phyloP scores from a whole-genome alignment of 106 monocot species.

The Allium sativum region DNA sequence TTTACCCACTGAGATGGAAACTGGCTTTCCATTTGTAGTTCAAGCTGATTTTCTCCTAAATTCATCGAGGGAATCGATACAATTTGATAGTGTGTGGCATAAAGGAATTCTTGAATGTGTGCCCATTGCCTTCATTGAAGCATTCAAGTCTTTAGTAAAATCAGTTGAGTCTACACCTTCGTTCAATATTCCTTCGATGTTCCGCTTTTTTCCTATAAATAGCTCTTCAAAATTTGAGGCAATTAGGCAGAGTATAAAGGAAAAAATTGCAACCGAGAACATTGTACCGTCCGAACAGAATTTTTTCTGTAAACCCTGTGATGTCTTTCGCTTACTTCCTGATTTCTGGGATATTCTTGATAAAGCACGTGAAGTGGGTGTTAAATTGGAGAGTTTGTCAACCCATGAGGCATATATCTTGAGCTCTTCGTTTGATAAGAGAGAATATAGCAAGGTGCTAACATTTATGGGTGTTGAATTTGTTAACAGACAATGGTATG shows the following conservation, averaged over 20 bases:
- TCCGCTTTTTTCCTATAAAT: conserved; percentile 26
- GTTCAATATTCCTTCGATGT: conserved; percentile 17
- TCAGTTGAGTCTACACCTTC: conserved; percentile 10
- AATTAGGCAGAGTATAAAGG: conserved; percentile 14
- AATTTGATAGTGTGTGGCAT: conserved; percentile 39
- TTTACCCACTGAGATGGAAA: conserved; percentile 48
- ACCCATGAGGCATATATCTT: conserved; percentile 23
- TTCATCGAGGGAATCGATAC: conserved; percentile 41
- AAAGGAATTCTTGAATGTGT: conserved; percentile 39
- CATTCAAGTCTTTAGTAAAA: conserved; percentile 25
- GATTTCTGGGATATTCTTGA: conserved; percentile 23
- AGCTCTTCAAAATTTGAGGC: conserved; percentile 17
- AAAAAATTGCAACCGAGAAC: conserved; percentile 12
- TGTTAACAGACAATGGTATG: conserved; percentile 22
- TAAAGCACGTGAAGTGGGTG: conserved; percentile 6
- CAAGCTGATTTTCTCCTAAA: conserved; percentile 52
- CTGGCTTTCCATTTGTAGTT: conserved; percentile 39
- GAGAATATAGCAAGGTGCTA: conserved; percentile 16
- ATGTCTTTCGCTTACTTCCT: conserved; percentile 11
- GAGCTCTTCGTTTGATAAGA: conserved; percentile 16
- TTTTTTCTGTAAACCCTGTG: conserved; percentile 23
- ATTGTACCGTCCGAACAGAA: conserved; percentile 30
- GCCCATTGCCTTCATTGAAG: conserved; percentile 33
- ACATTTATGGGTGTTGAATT: conserved; percentile 16
- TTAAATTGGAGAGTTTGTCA: conserved; percentile 11